Percentiles rank a stretch among this genome's conserved stretches.
These are phyloP conservation scores for Bipolaris zeicola DNA, from an alignment of 2,329 filamentous ascomycete species.

Conservation along the genomic window DNA sequence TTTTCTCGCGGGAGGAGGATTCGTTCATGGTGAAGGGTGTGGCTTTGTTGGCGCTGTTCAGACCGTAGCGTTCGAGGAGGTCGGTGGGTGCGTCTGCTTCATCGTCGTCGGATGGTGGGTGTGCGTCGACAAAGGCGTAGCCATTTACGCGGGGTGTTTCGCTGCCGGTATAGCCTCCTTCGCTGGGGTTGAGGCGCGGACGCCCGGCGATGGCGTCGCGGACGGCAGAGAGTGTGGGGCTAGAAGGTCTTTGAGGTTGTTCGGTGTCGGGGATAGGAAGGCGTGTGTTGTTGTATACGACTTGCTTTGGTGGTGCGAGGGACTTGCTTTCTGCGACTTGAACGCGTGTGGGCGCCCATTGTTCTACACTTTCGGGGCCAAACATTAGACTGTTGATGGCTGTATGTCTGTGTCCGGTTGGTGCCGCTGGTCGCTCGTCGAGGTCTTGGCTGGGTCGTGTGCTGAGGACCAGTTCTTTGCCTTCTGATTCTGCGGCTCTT, in stretches of 20 bases:
- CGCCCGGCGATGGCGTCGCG: slow-evolving; percentile 81
- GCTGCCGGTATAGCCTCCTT: slow-evolving; percentile 65
- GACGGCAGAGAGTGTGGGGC: slow-evolving; percentile 81
- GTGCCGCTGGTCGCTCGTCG: slow-evolving; percentile 76
- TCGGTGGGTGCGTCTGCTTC: slow-evolving; percentile 47
- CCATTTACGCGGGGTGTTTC: slow-evolving; percentile 93
- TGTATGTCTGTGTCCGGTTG: slow-evolving; percentile 70
- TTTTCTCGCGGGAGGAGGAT: slow-evolving; percentile 74
- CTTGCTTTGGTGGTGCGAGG: slow-evolving; percentile 74
- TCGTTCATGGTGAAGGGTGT: slow-evolving; percentile 74
- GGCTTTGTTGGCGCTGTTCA: slow-evolving; percentile 13
- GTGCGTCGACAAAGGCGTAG: slow-evolving; percentile 92
- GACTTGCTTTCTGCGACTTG: slow-evolving; percentile 73
- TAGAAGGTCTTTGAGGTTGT: slow-evolving; percentile 64
- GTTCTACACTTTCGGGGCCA: slow-evolving; percentile 66
- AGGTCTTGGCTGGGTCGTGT: slow-evolving; percentile 64
- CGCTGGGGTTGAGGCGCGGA: slow-evolving; percentile 66
- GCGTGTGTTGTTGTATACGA: slow-evolving; percentile 83
- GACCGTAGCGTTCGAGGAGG: slow-evolving; percentile 54
- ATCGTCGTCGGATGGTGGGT: slow-evolving; percentile 69
- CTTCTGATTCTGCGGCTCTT: slow-evolving; percentile 54
- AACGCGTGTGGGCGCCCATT: slow-evolving; percentile 62
- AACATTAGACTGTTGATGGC: slow-evolving; percentile 91
- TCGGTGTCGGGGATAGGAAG: slow-evolving; percentile 56
- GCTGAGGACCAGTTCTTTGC: slow-evolving; percentile 52